Evolutionary conservation across 2,329 filamentous ascomycete species (phyloP).

Genomic region (Fusarium beomiforme): DNA sequence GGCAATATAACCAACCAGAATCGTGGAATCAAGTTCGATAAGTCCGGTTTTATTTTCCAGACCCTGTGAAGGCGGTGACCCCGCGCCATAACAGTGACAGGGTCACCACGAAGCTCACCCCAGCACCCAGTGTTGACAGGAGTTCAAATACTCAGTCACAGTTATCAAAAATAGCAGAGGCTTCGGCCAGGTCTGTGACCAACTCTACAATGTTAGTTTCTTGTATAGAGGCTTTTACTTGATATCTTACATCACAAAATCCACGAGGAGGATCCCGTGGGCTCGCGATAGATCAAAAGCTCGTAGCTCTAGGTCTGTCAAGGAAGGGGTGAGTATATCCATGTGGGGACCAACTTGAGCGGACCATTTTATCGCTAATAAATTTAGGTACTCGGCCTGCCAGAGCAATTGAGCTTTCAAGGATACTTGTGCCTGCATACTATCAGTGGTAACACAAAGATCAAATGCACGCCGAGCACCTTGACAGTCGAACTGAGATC

Average conservation of each 20-base stretch:
- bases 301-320: slow-evolving; percentile 3
- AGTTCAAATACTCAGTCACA: background rate
- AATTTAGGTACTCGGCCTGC: background rate
- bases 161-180: background rate
- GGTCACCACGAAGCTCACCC: slow-evolving; percentile 15
- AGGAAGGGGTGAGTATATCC: slow-evolving; percentile 34
- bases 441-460: background rate
- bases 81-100: slow-evolving; percentile 39
- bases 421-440: background rate
- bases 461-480: background rate
- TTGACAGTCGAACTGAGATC: background rate
- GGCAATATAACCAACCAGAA: slow-evolving; percentile 22
- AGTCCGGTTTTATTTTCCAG: slow-evolving; percentile 44
- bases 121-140: slow-evolving; percentile 11
- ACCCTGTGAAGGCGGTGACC: slow-evolving; percentile 45
- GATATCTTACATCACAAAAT: background rate
- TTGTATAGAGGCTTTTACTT: background rate
- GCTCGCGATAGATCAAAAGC: slow-evolving; percentile 3
- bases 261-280: background rate
- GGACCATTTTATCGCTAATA: background rate
- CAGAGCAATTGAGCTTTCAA: background rate
- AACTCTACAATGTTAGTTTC: background rate
- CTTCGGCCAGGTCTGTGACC: background rate
- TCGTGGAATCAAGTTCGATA: slow-evolving; percentile 38
- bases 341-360: slow-evolving; percentile 19